Base-by-base conservation (phyloP, 2,329 filamentous ascomycete species). In the Graphiopsis chlorocephala region DNA sequence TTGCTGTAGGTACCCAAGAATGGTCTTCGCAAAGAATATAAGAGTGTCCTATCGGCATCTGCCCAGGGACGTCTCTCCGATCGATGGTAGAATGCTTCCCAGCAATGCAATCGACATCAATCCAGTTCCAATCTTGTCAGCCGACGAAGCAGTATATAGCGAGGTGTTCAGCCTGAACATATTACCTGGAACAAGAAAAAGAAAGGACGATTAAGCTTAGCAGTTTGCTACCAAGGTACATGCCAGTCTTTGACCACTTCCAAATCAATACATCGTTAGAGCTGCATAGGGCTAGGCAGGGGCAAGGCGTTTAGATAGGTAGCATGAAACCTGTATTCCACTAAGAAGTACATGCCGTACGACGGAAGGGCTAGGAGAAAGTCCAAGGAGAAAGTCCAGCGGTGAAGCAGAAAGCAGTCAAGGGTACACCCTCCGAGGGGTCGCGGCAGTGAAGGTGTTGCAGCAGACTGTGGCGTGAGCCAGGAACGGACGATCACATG, bases 401-500 rank as follows among this genome's bases (percentile, higher is more conserved):
- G 56, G 56, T 59, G 56, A 59, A 48, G 56, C 38, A 59, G 31
- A 38, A 31, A 20, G 1, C 23, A 25, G 53, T 14, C 53, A 35
- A 29, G 20, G 29, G 15, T 33, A 38, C 31, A 56, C 20, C n/a
- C 17, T 42, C 35, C 33, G 33, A 38, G 12, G 35, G 29, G 25
- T 35, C 17, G 52, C 31, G 29, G 20, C 52, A 33, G 52, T 56
- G 52, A 35, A 38, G 53, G 53, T 56, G 53, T 56, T 38, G 53
- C 53, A 56, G 31, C 29, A 56, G 31, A 12, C 23, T 17, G 53
- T 56, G 53, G 53, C 53, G 53, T 56, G 23, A 33, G 31, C 53
- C 53, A 31, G 53, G 23, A 56, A 56, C 29, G 53, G 53, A 56
- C 28, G 20, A 33, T 56, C 53, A 56, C 53, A 56, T 56, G 53